Evolutionary conservation across 164 flowering plant species (phyloP), one percentile per base, ranked within the genome.

Genomic region (Piper betle): DNA sequence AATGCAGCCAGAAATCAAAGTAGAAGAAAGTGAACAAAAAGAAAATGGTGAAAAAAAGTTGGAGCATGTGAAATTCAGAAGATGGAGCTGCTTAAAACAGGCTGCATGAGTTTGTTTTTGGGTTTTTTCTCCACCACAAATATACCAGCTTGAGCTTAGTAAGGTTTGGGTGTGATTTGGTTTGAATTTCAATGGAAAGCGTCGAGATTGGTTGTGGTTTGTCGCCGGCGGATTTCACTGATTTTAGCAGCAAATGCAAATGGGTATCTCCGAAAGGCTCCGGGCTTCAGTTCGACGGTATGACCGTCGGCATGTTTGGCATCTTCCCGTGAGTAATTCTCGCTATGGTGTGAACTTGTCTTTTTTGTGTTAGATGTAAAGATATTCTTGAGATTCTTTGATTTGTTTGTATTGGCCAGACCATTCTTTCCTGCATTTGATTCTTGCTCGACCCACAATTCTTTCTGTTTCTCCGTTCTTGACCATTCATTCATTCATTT

Each of bases 281-380:
- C n/a, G n/a, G n/a, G n/a, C n/a, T n/a, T n/a, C n/a, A n/a, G 63
- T 56, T 15, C 62, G 58, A 39, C 33, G 2, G 58, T 12, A 37
- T 55, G 15, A 39, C 4, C 25, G 58, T 39, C 9, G 15, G 61
- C 61, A 62, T 66, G 65, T 61, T 62, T 46, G 60, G 69, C 69
- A 65, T 79, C 64, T 70, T 57, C 62, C 52, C 55, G 74, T 81
- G 84, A 80, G 56, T 61, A n/a, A 74, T 55, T 59, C 37, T 42
- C 68, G 76, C 77, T 66, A 52, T 60, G 75, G 68, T 71, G 53
- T 82, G 89, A 78, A 80, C n/a, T n/a, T n/a, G n/a, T n/a, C n/a
- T 69, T 12, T 18, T 1, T 8, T 6, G 38, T 61, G 60, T 58
- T 80, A 70, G 75, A 64, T 72, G 20, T 79, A 63, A 60, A 52